These are phyloP conservation scores for Neoboletus brunneissimus DNA, from an alignment of 768 basidiomycete genomes.

Conservation along the genomic window DNA sequence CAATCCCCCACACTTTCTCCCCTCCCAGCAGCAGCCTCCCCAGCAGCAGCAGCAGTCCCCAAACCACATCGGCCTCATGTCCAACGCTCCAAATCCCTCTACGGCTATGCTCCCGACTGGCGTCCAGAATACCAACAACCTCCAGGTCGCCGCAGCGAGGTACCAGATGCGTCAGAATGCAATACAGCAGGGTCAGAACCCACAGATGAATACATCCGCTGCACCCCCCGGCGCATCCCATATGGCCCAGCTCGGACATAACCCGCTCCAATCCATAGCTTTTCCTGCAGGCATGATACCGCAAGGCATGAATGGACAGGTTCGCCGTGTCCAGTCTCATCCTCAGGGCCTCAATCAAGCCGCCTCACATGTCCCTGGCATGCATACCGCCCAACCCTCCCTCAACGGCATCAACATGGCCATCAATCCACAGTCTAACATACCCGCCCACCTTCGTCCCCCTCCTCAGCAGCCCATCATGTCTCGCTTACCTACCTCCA, in stretches of 20 bases:
- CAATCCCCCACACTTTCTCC: conserved; percentile 41
- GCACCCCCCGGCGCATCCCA: conserved; percentile 28
- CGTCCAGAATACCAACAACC: conserved; percentile 26
- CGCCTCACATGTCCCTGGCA: conserved; percentile 34
- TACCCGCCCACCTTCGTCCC: conserved; percentile 38
- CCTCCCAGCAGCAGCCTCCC: conserved; percentile 37
- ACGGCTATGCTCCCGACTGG: conserved; percentile 39
- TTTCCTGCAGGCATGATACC: conserved; percentile 45
- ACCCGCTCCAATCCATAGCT: conserved; percentile 40
- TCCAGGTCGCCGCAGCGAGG: conserved; percentile 24
- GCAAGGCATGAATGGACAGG: conserved; percentile 34
- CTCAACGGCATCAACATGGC: conserved; percentile 41
- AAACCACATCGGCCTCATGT: conserved; percentile 38
- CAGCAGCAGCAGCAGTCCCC: conserved; percentile 35
- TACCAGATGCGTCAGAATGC: conserved; percentile 37
- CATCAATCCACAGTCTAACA: conserved; percentile 44
- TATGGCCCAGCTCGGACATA: conserved; percentile 32
- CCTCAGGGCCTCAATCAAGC: conserved; percentile 44
- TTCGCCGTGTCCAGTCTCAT: conserved; percentile 61
- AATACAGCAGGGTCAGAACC: conserved; percentile 38
- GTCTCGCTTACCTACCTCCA: conserved; percentile 31
- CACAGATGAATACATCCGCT: conserved; percentile 34
- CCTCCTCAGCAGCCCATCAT: conserved; percentile 36
- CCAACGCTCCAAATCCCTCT: conserved; percentile 34
- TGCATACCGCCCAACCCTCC: conserved; percentile 36